Conservation (phyloP, 768 basidiomycete species). For the Leccinum variicolor region DNA sequence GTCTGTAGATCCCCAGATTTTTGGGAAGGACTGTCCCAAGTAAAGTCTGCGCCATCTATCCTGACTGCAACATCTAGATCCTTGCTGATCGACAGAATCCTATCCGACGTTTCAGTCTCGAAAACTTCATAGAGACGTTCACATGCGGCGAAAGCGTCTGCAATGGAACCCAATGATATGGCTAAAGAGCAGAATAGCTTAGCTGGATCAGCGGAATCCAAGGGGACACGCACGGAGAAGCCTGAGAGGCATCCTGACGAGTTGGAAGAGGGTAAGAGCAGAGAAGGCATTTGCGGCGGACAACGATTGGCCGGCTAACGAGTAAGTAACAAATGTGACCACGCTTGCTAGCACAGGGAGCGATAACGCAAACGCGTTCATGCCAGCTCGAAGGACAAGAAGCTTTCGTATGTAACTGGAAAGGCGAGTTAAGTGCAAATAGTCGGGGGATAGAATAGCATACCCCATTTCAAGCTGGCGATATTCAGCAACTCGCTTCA, state of each 20-base stretch:
- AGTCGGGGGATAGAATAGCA: constrained; percentile 6
- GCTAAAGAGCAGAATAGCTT: constrained; percentile 37
- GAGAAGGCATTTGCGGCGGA: constrained; percentile 69
- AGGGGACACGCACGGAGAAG: constrained; percentile 43
- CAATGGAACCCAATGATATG: constrained; percentile 68
- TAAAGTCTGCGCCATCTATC: constrained; percentile 69
- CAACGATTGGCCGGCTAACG: constrained; percentile 63
- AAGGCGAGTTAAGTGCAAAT: background rate
- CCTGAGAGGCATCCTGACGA: constrained; percentile 81
- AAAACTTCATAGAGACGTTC: constrained; percentile 77
- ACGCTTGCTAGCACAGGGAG: constrained; percentile 81
- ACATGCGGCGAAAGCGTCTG: constrained; percentile 83
- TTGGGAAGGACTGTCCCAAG: constrained; percentile 79
- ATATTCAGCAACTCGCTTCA: constrained; percentile 67
- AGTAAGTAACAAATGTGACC: constrained; percentile 72
- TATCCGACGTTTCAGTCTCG: constrained; percentile 72
- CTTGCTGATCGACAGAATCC: constrained; percentile 52
- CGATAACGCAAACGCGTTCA: constrained; percentile 66
- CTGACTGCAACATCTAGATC: constrained; percentile 61
- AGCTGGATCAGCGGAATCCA: background rate
- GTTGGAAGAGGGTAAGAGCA: constrained; percentile 49
- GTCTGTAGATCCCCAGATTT: constrained; percentile 35
- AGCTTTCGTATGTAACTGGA: constrained; percentile 62
- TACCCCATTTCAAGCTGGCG: constrained; percentile 70
- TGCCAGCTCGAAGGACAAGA: constrained; percentile 60